Evolutionary conservation across 2,329 filamentous ascomycete species (phyloP).

Genomic region (Diaporthe sp.): DNA sequence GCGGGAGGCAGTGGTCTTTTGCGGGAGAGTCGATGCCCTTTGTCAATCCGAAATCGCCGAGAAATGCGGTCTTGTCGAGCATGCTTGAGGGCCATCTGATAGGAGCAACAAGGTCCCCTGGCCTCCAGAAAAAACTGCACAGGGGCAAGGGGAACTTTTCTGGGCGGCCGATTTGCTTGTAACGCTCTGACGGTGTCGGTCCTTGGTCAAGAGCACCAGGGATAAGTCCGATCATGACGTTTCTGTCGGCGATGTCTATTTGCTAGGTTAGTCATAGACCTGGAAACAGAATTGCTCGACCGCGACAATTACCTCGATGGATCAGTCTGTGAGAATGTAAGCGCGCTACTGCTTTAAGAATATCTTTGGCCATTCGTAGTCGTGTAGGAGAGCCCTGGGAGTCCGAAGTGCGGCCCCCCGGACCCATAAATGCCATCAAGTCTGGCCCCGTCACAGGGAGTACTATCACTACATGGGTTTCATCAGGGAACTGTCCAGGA

Average conservation of each 20-base stretch:
- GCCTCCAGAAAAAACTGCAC: not conserved
- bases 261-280: not conserved
- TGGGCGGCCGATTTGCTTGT: constrained; percentile 18
- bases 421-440: not conserved
- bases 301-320: not conserved
- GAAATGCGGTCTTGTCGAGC: not conserved
- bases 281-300: not conserved
- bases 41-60: not conserved
- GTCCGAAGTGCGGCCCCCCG: not conserved
- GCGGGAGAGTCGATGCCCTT: not conserved
- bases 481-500: constrained; percentile 1
- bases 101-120: constrained; percentile 1
- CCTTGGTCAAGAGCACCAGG: constrained; percentile 7
- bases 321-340: not conserved
- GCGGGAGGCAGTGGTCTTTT: not conserved
- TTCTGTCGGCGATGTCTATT: not conserved
- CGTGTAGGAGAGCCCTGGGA: not conserved
- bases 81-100: constrained; percentile 10
- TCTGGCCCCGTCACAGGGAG: not conserved
- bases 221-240: constrained; percentile 3
- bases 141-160: not conserved
- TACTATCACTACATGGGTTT: constrained; percentile 9
- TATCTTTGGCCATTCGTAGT: not conserved
- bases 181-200: constrained; percentile 5
- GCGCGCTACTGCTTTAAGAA: constrained; percentile 2